These are phyloP conservation scores for Sordariomycetes sp. DNA, from an alignment of 2,329 filamentous ascomycete genomes.

Conservation along the genomic window DNA sequence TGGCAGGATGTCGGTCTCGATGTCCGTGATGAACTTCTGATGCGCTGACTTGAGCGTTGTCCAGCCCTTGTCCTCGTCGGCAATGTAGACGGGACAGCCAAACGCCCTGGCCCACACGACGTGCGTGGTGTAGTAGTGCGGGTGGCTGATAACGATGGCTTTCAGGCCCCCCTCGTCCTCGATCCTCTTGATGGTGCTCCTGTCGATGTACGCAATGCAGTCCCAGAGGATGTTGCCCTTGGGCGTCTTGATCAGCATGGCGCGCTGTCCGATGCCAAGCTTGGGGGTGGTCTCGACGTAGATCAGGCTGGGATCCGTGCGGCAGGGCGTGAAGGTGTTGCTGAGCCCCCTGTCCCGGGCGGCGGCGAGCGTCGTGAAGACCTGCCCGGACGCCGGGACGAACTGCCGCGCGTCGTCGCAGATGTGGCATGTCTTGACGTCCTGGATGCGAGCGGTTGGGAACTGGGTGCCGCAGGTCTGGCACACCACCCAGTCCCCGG, in stretches of 20 bases:
- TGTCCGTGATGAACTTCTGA: slow-evolving; percentile 36
- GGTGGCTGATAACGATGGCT: slow-evolving; percentile 70
- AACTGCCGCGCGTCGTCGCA: slow-evolving; percentile 69
- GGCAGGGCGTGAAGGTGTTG: slow-evolving; percentile 44
- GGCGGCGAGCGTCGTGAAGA: slow-evolving; percentile 51
- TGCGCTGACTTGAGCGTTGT: slow-evolving; percentile 34
- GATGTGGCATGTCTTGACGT: slow-evolving; percentile 52
- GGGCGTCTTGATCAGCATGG: slow-evolving; percentile 56
- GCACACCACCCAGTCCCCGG: slow-evolving; percentile 43
- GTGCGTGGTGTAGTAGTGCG: slow-evolving; percentile 75
- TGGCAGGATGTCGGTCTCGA: slow-evolving; percentile 26
- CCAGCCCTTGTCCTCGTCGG: slow-evolving; percentile 59
- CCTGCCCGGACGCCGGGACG: slow-evolving; percentile 47
- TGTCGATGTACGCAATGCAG: slow-evolving; percentile 60
- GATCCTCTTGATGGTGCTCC: slow-evolving; percentile 50
- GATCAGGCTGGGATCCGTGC: slow-evolving; percentile 31
- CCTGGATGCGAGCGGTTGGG: slow-evolving; percentile 27
- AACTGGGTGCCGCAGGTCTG: slow-evolving; percentile 63
- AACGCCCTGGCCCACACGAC: slow-evolving; percentile 65
- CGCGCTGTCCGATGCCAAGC: slow-evolving; percentile 68
- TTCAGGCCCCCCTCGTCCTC: slow-evolving; percentile 52
- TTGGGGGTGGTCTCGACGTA: slow-evolving; percentile 43
- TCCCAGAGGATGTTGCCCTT: slow-evolving; percentile 74
- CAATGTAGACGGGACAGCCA: slow-evolving; percentile 59
- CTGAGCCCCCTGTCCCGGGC: slow-evolving; percentile 30